Conservation (phyloP, 805 yeast species). For the Metschnikowia shivogae region DNA sequence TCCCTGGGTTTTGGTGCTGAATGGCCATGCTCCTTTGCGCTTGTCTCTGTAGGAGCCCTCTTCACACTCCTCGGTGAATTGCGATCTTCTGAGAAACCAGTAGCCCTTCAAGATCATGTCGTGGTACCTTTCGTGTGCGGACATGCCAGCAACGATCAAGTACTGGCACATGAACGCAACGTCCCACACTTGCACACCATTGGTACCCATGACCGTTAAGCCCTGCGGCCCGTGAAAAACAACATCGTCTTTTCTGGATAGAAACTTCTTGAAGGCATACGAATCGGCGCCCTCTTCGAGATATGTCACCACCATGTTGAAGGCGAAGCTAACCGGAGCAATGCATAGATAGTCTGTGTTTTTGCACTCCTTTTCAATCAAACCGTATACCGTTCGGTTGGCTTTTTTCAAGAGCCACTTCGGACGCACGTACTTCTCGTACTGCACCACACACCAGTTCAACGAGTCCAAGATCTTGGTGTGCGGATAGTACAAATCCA, state of each 20-base stretch:
- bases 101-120: slow-evolving; percentile 62
- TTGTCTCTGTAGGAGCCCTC: slow-evolving; percentile 78
- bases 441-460: slow-evolving; percentile 56
- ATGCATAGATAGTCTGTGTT: slow-evolving; percentile 82
- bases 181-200: slow-evolving; percentile 98
- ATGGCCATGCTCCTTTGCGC: slow-evolving; percentile 92
- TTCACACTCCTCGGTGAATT: slow-evolving; percentile 75
- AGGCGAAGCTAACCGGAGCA: slow-evolving; percentile 91
- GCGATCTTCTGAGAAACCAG: slow-evolving; percentile 72
- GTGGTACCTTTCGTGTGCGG: slow-evolving; percentile 61
- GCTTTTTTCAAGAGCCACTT: slow-evolving; percentile 57
- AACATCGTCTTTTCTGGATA: slow-evolving; percentile 66
- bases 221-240: slow-evolving; percentile 87
- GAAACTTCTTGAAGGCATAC: slow-evolving; percentile 49
- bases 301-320: slow-evolving; percentile 69
- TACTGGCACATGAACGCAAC: slow-evolving; percentile 87
- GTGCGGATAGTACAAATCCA: slow-evolving; percentile 93
- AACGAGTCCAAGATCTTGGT: slow-evolving; percentile 58
- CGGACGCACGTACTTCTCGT: slow-evolving; percentile 75
- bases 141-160: slow-evolving; percentile 72
- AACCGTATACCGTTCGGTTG: slow-evolving; percentile 51
- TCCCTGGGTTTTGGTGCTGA: slow-evolving; percentile 93
- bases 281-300: slow-evolving; percentile 70
- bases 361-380: slow-evolving; percentile 65
- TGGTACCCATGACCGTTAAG: slow-evolving; percentile 91